Percentiles rank a stretch among this genome's conserved stretches.
Evolutionary conservation across 108 stramenopile genomes (phyloP).

Genomic region (Phaeodactylum tricornutum): DNA sequence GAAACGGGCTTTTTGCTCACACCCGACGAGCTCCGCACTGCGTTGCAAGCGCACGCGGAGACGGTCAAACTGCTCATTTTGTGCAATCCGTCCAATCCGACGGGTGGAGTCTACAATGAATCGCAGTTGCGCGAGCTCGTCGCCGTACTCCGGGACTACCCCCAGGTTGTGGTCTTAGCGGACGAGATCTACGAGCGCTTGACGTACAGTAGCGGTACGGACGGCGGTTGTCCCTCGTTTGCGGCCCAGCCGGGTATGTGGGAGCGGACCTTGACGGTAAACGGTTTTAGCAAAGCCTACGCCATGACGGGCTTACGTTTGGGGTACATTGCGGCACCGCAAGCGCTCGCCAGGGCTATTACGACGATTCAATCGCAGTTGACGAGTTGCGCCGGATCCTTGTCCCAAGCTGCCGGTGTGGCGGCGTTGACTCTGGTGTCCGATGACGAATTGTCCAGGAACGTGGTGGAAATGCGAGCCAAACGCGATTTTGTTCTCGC

Average conservation of each 20-base stretch:
- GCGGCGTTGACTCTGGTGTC: conserved; percentile 70
- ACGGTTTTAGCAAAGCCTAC: conserved; percentile 93
- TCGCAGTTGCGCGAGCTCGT: conserved; percentile 55
- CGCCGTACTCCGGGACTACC: conserved; percentile 52
- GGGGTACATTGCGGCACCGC: conserved; percentile 83
- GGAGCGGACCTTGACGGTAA: conserved; percentile 81
- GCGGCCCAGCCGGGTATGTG: conserved; percentile 76
- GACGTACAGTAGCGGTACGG: conserved; percentile 51
- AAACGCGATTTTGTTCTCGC: conserved; percentile 85
- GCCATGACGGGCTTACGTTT: conserved; percentile 96
- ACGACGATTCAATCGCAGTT: conserved; percentile 86
- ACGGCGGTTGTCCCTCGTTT: conserved; percentile 69
- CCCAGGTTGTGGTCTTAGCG: conserved; percentile 68
- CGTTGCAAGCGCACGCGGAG: conserved; percentile 33
- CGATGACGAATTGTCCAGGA: conserved; percentile 57
- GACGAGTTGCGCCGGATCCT: conserved; percentile 88
- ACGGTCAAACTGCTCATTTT: conserved; percentile 80
- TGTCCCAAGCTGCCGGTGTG: conserved; percentile 89
- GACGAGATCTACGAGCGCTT: conserved; percentile 98
- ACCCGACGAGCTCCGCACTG: conserved; percentile 46
- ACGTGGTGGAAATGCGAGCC: conserved; percentile 57
- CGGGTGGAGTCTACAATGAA: conserved; percentile 69
- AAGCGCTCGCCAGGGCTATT: conserved; percentile 54
- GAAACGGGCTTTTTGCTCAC: conserved; percentile 80
- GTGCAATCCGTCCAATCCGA: conserved; percentile 97